phyloP scores from a whole-genome alignment of 139 green algal genomes.

The Axilococcus clingmanii region DNA sequence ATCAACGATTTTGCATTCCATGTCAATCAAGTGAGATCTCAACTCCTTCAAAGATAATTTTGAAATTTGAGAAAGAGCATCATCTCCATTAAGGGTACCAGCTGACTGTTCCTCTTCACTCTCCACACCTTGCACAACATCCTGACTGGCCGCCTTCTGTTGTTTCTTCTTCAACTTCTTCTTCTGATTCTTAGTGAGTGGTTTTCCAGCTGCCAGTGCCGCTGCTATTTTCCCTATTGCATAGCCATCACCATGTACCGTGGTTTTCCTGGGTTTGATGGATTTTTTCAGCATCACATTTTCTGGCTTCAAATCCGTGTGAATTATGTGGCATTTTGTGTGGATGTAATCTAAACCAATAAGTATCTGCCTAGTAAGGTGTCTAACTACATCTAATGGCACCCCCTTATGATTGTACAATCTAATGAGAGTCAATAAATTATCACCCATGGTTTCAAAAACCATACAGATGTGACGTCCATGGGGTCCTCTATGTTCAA shows the following conservation, averaged over 20 bases:
- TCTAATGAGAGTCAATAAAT: conserved; percentile 66
- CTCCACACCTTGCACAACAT: not conserved
- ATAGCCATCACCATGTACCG: conserved; percentile 2
- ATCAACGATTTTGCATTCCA: conserved; percentile 87
- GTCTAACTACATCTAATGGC: conserved; percentile 72
- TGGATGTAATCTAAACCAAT: conserved; percentile 90
- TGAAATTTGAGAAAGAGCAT: conserved; percentile 1
- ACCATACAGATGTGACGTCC: conserved; percentile 96
- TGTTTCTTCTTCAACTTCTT: conserved; percentile 85
- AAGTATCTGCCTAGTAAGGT: conserved; percentile 75
- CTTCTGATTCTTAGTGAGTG: conserved; percentile 80
- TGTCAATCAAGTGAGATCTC: conserved; percentile 13
- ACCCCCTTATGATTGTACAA: conserved; percentile 56
- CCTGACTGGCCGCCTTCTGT: conserved; percentile 1
- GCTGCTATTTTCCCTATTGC: conserved; percentile 18
- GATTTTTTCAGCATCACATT: conserved; percentile 85
- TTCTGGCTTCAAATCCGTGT: conserved; percentile 96
- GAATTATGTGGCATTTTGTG: conserved; percentile 66
- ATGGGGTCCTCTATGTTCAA: conserved; percentile 87
- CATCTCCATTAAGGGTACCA: conserved; percentile 74
- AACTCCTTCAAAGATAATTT: not conserved
- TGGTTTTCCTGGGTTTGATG: not conserved
- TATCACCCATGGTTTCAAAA: conserved; percentile 87
- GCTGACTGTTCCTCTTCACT: conserved; percentile 72
- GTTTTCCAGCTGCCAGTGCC: conserved; percentile 8